These are phyloP conservation scores for Melanomma pulvis-pyrius DNA, from an alignment of 495 filamentous ascomycete species.

Conservation along the genomic window DNA sequence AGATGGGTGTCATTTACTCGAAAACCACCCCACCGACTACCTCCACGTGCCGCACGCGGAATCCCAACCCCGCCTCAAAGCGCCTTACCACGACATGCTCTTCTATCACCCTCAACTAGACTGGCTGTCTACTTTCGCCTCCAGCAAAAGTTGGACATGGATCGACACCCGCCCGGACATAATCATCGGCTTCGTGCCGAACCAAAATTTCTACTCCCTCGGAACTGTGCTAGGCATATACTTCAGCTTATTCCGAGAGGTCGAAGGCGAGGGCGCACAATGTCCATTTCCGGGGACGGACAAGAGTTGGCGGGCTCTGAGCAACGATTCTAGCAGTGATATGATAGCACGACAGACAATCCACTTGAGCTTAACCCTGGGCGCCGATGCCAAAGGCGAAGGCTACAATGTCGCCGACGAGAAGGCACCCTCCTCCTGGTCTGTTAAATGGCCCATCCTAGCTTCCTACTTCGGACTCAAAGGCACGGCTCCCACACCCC, in stretches of 20 bases:
- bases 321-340: conserved; percentile 39
- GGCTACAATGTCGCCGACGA: conserved; percentile 45
- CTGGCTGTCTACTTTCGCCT: conserved; percentile 37
- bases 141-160: conserved; percentile 42
- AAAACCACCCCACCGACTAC: conserved; percentile 43
- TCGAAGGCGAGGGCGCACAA: conserved; percentile 38
- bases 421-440: conserved; percentile 36
- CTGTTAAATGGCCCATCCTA: conserved; percentile 40
- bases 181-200: conserved; percentile 46
- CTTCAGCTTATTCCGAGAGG: conserved; percentile 33
- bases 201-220: conserved; percentile 43
- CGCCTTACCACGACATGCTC: conserved; percentile 39
- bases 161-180: conserved; percentile 44
- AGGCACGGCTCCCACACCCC: conserved; percentile 20
- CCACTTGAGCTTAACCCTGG: conserved; percentile 34
- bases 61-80: conserved; percentile 36
- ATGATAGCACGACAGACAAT: conserved; percentile 44
- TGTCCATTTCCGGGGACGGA: conserved; percentile 41
- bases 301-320: conserved; percentile 39
- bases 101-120: conserved; percentile 46
- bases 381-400: conserved; percentile 28
- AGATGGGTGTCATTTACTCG: conserved; percentile 43
- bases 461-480: conserved; percentile 43
- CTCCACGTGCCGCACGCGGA: conserved; percentile 43
- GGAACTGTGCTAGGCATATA: conserved; percentile 41